phyloP scores from a whole-genome alignment of 257 asterid species.

The Solanum paucissectum region DNA sequence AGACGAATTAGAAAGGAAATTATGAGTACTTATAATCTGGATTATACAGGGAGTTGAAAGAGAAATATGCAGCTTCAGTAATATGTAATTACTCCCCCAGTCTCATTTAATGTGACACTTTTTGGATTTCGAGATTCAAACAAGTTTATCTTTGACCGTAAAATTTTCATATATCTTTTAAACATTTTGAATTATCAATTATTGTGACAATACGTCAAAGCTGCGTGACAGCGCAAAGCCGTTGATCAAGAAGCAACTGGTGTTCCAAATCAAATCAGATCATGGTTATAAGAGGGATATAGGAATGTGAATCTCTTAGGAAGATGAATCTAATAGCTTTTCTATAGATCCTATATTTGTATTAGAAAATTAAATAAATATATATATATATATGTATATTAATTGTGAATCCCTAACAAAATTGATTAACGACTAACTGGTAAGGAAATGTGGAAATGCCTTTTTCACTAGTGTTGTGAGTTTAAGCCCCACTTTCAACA shows the following conservation, averaged over 20 bases:
- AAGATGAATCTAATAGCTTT: background rate
- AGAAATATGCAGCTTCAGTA: background rate
- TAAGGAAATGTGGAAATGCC: background rate
- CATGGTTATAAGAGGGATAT: background rate
- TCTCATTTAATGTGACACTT: too few species aligned
- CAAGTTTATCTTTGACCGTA: too few species aligned
- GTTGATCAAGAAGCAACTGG: background rate
- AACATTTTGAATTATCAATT: too few species aligned
- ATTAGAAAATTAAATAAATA: too few species aligned
- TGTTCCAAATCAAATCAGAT: background rate
- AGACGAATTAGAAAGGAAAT: background rate
- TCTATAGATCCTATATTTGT: too few species aligned
- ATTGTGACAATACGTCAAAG: background rate
- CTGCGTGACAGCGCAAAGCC: background rate
- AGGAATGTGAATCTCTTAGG: background rate
- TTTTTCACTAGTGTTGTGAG: too few species aligned
- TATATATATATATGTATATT: too few species aligned
- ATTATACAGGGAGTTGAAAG: background rate
- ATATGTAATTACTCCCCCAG: too few species aligned
- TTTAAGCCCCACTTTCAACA: background rate
- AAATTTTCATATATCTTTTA: too few species aligned
- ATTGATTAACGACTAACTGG: too few species aligned
- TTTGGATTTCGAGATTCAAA: too few species aligned
- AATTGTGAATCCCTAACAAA: too few species aligned
- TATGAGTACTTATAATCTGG: background rate